Base-by-base conservation (phyloP, 2,329 filamentous ascomycete genomes). In the Monosporascus sp. region DNA sequence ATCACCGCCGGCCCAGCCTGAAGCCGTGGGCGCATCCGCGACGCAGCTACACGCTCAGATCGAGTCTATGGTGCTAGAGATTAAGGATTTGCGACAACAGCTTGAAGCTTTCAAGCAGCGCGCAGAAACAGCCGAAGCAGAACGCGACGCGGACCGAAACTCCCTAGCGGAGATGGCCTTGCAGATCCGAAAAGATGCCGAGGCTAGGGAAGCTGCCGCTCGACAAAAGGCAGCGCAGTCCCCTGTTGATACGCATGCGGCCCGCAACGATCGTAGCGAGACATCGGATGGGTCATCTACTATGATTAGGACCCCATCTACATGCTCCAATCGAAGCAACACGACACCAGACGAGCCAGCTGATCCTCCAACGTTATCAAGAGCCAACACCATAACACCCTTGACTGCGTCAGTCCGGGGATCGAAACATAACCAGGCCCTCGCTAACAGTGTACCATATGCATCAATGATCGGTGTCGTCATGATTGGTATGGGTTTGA, bases 161-260 rank as follows among this genome's bases (percentile, higher is more conserved):
- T 87, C 87, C 1, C 73, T 99, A 45, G 86, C 88, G 1, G 89
- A 96, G 66, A 94, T 97, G 90, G 86, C 97, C 14, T 78, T 89
- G 62, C 86, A 87, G 60, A 87, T 97, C 52, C 84, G 91, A 51
- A 79, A 77, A 62, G 85, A 91, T 61, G 84, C 85, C 61, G 82
- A 81, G 59, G 78, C 75, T 31, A 73, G 67, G 58, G 74, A 72
- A 60, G 72, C 70, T 35, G 74, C 70, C n/a, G 72, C 72, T 3
- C 72, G 73, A 37, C 68, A 72, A 56, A 74, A 70, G 48, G 66
- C 68, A 2, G 24, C 22, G 24, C 70, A 68, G 22, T 74, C 72
- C n/a, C 62, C 68, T 14, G 73, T 72, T 37, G 63, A 65, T 48
- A 60, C 64, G 49, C 60, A 68, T 16, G 55, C 65, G 65, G 24